phyloP scores from a whole-genome alignment of 2,329 filamentous ascomycete genomes.

The Akanthomyces lecanii region DNA sequence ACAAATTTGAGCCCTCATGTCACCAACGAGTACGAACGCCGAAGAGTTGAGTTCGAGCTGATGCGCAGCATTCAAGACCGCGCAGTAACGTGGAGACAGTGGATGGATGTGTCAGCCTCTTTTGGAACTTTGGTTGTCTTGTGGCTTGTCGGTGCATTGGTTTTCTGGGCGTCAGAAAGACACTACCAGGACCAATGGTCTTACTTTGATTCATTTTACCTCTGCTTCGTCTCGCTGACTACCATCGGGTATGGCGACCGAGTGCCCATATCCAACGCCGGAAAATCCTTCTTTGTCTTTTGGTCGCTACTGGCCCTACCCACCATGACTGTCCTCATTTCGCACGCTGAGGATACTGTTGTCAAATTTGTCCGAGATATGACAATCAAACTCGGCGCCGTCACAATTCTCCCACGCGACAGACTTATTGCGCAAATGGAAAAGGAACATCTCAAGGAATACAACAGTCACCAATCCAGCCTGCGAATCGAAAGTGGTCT shows the following conservation, averaged over 20 bases:
- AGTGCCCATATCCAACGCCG: slow-evolving; percentile 70
- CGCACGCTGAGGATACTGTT: slow-evolving; percentile 79
- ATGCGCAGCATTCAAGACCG: slow-evolving; percentile 76
- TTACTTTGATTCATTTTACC: slow-evolving; percentile 82
- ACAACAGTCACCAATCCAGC: slow-evolving; percentile 31
- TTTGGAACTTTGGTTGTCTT: slow-evolving; percentile 64
- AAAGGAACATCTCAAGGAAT: slow-evolving; percentile 40
- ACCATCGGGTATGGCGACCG: slow-evolving; percentile 87
- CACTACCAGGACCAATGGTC: slow-evolving; percentile 54
- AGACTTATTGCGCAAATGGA: slow-evolving; percentile 33
- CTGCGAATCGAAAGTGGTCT: slow-evolving; percentile 1
- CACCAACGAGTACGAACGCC: slow-evolving; percentile 51
- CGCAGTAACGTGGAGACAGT: slow-evolving; percentile 63
- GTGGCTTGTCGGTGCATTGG: slow-evolving; percentile 74
- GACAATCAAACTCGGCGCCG: slow-evolving; percentile 52
- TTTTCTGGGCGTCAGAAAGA: slow-evolving; percentile 58
- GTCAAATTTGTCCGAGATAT: slow-evolving; percentile 57
- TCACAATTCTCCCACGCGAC: slow-evolving; percentile 59
- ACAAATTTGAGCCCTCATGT: slow-evolving; percentile 14
- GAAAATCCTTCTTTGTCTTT: slow-evolving; percentile 85
- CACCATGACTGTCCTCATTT: slow-evolving; percentile 82
- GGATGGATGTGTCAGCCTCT: slow-evolving; percentile 69
- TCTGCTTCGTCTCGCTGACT: slow-evolving; percentile 75
- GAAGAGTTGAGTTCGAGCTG: slow-evolving; percentile 67
- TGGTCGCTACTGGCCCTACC: slow-evolving; percentile 85